Evolutionary conservation across 345 rosid species (phyloP), one percentile per base, ranked within the genome.

Genomic region (Laguncularia racemosa): DNA sequence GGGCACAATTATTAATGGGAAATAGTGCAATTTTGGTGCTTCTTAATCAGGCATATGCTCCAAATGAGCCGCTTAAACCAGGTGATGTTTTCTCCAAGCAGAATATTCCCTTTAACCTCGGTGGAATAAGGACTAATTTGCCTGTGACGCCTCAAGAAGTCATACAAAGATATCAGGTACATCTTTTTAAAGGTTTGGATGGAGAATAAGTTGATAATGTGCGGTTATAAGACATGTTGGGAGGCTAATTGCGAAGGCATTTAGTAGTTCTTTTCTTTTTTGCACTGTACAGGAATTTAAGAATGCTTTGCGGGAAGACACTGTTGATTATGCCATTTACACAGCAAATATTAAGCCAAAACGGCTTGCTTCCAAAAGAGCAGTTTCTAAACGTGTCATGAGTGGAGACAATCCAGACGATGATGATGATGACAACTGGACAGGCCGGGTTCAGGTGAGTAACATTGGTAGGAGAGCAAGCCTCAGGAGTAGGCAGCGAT

Each of bases 291-390:
- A 95, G 97, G 96, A 95, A 67, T 90, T 82, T 47, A 95, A 95
- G 70, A 83, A 69, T 44, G 96, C 97, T 0, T 72, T 90, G 78
- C 81, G 77, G 73, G 99, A 95, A 69, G 97, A 90, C 65, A 76
- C 96, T 20, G 55, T 85, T 0, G 96, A 95, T 74, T 95, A 81
- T 73, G 58, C 86, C 1, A 72, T 79, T 15, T 95, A 82, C 72
- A 87, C 99, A 46, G 78, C 97, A 33, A 95, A 68, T 72, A 76
- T 88, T 52, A 95, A 95, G 72, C 76, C 89, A 65, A 95, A 90
- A 65, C 85, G 99, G 0, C 84, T 89, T 16, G 67, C 80, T 52
- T 77, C 83, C 0, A 66, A 71, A 40, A 78, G 81, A 65, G 76
- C 63, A 67, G 82, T 73, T 50, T 61, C 76, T 16, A 79, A 64